Conservation (phyloP, 805 yeast species). For the Suhomyces faveliae region DNA sequence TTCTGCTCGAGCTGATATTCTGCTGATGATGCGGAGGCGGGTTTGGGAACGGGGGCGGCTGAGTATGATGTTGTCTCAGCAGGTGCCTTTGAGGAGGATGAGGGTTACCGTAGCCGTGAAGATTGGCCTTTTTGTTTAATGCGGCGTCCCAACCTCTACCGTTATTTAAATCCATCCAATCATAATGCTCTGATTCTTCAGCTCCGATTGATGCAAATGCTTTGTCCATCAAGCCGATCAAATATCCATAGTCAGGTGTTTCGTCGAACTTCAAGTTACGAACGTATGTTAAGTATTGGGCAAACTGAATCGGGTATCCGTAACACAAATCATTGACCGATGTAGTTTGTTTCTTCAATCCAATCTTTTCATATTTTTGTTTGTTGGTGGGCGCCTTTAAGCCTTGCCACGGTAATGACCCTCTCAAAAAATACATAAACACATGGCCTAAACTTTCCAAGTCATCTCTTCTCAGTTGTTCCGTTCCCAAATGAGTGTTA, state of each 20-base stretch:
- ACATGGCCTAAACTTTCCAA: slow-evolving; percentile 96
- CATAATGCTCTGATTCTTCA: slow-evolving; percentile 82
- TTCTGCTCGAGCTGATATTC: slow-evolving; percentile 2
- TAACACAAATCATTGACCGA: slow-evolving; percentile 81
- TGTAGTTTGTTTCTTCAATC: slow-evolving; percentile 91
- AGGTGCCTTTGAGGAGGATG: slow-evolving; percentile 54
- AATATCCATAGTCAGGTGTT: slow-evolving; percentile 89
- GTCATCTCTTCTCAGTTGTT: slow-evolving; percentile 95
- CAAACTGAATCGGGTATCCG: slow-evolving; percentile 90
- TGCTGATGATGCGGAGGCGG: not conserved
- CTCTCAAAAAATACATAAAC: slow-evolving; percentile 89
- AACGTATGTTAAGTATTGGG: slow-evolving; percentile 84
- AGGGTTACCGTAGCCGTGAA: slow-evolving; percentile 96
- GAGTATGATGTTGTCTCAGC: slow-evolving; percentile 16
- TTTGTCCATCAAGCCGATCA: slow-evolving; percentile 72
- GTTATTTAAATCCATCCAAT: slow-evolving; percentile 95
- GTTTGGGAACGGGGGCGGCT: slow-evolving; percentile 12
- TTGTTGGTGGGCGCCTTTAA: slow-evolving; percentile 96
- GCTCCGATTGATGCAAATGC: slow-evolving; percentile 68
- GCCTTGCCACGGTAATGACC: slow-evolving; percentile 98
- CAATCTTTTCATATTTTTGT: slow-evolving; percentile 95
- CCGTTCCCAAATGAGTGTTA: slow-evolving; percentile 95
- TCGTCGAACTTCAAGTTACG: slow-evolving; percentile 90
- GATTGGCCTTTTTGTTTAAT: slow-evolving; percentile 85
- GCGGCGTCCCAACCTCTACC: slow-evolving; percentile 96